Percentiles rank a stretch among this genome's conserved stretches.
Evolutionary conservation across 495 filamentous ascomycete genomes (phyloP).

Genomic region (Amniculicola lignicola): DNA sequence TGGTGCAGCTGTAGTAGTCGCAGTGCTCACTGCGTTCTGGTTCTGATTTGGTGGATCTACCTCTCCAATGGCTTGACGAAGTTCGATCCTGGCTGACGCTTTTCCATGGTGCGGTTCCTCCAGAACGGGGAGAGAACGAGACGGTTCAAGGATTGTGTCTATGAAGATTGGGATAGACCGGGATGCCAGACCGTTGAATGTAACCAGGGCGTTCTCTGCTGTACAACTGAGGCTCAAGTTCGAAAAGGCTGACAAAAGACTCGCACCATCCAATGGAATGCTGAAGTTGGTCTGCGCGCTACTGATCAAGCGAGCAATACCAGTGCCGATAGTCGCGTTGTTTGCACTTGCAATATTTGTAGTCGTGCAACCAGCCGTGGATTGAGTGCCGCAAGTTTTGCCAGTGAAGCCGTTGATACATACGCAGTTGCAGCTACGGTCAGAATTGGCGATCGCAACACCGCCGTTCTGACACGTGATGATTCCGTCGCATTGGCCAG

Average conservation of each 20-base stretch:
- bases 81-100: background rate
- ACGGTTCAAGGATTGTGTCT: slow-evolving; percentile 10
- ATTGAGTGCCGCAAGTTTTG: slow-evolving; percentile 60
- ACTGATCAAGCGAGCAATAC: slow-evolving; percentile 68
- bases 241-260: slow-evolving; percentile 74
- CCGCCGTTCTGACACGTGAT: slow-evolving; percentile 76
- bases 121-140: slow-evolving; percentile 22
- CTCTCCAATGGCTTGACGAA: slow-evolving; percentile 13
- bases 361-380: slow-evolving; percentile 68
- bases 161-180: slow-evolving; percentile 30
- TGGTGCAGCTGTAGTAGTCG: slow-evolving; percentile 5
- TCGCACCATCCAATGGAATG: slow-evolving; percentile 63
- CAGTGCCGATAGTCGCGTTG: slow-evolving; percentile 78
- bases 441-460: slow-evolving; percentile 58
- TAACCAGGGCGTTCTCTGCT: slow-evolving; percentile 79
- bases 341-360: slow-evolving; percentile 50
- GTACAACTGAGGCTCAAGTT: slow-evolving; percentile 69
- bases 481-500: slow-evolving; percentile 37
- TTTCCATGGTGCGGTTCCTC: slow-evolving; percentile 1
- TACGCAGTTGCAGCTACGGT: slow-evolving; percentile 73
- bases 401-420: slow-evolving; percentile 86
- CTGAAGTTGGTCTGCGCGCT: slow-evolving; percentile 66
- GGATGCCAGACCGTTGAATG: slow-evolving; percentile 60
- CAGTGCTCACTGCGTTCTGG: background rate
- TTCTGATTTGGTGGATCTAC: background rate